Conservation (phyloP, 1,284 basidiomycete species). For the Leccinum pallidistipes region DNA sequence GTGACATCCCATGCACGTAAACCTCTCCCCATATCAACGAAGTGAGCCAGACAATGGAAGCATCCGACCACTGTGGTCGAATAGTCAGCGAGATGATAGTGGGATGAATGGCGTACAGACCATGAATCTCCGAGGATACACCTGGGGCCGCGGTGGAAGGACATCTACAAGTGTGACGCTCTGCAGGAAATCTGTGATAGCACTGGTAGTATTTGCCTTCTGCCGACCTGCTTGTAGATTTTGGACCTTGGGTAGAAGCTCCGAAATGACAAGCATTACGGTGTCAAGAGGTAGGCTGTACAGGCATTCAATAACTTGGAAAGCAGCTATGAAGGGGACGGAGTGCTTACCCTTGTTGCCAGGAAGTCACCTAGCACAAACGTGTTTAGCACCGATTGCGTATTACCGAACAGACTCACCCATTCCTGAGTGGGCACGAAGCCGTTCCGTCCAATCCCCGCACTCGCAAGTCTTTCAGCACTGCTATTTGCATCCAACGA, state of each 20-base stretch:
- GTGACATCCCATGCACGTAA: conserved; percentile 85
- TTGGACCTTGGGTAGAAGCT: conserved; percentile 85
- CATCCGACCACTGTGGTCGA: conserved; percentile 80
- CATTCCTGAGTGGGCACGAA: conserved; percentile 95
- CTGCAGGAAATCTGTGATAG: conserved; percentile 69
- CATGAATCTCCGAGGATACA: conserved; percentile 71
- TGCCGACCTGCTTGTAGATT: conserved; percentile 67
- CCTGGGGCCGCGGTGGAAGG: conserved; percentile 66
- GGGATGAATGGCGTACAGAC: conserved; percentile 41
- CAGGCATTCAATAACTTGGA: conserved; percentile 10
- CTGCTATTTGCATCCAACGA: conserved; percentile 60
- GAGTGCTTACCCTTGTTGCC: conserved; percentile 75
- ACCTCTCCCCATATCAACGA: conserved; percentile 92
- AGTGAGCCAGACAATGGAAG: conserved; percentile 86
- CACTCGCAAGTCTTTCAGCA: conserved; percentile 61
- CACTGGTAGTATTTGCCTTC: conserved; percentile 62
- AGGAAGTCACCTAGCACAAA: conserved; percentile 65
- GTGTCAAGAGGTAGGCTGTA: conserved; percentile 79
- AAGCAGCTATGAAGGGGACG: conserved; percentile 3
- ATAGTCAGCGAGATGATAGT: conserved; percentile 5
- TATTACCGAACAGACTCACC: conserved; percentile 49
- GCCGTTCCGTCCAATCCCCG: conserved; percentile 79
- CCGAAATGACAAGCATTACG: conserved; percentile 82
- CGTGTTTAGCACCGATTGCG: not conserved
- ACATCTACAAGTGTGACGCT: conserved; percentile 64